Percentiles rank a stretch among this genome's conserved stretches.
These are phyloP conservation scores for Ascochyta viciae-villosae DNA, from an alignment of 2,329 filamentous ascomycete genomes.

Conservation along the genomic window DNA sequence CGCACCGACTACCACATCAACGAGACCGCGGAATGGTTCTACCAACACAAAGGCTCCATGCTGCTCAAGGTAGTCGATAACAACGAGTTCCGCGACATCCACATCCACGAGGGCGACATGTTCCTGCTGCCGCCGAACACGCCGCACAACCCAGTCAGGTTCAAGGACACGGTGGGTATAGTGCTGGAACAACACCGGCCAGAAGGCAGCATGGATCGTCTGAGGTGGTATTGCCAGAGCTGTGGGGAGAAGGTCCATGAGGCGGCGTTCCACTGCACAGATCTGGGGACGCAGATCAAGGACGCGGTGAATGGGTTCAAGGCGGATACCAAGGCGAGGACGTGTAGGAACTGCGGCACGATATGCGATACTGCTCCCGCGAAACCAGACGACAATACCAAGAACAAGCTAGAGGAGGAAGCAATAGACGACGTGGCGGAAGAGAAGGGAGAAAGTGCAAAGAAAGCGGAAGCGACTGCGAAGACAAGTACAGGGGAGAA, in stretches of 20 bases:
- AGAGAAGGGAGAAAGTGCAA: conserved; percentile 4
- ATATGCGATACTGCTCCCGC: conserved; percentile 74
- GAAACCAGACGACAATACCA: not conserved
- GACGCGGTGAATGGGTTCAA: conserved; percentile 84
- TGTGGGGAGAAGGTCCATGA: conserved; percentile 82
- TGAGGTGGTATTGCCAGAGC: conserved; percentile 87
- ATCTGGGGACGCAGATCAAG: conserved; percentile 95
- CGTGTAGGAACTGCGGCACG: conserved; percentile 77
- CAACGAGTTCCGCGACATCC: conserved; percentile 76
- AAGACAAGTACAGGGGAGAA: conserved; percentile 10
- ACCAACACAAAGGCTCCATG: conserved; percentile 94
- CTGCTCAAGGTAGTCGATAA: conserved; percentile 87
- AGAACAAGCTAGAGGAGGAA: conserved; percentile 12
- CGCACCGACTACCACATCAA: conserved; percentile 99
- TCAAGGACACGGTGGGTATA: conserved; percentile 90
- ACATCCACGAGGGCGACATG: conserved; percentile 92
- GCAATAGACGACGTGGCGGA: conserved; percentile 10
- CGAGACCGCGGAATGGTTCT: conserved; percentile 95
- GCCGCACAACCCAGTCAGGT: conserved; percentile 95
- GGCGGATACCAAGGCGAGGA: conserved; percentile 71
- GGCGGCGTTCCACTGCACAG: conserved; percentile 83
- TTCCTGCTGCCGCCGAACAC: conserved; percentile 92
- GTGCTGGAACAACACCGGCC: conserved; percentile 88
- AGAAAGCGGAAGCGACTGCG: conserved; percentile 9
- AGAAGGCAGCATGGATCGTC: conserved; percentile 71